A percentile compares a stretch with the other conserved stretches of the same genome.
phyloP scores from a whole-genome alignment of 2,329 filamentous ascomycete genomes.

The Furcasterigmium sp. region DNA sequence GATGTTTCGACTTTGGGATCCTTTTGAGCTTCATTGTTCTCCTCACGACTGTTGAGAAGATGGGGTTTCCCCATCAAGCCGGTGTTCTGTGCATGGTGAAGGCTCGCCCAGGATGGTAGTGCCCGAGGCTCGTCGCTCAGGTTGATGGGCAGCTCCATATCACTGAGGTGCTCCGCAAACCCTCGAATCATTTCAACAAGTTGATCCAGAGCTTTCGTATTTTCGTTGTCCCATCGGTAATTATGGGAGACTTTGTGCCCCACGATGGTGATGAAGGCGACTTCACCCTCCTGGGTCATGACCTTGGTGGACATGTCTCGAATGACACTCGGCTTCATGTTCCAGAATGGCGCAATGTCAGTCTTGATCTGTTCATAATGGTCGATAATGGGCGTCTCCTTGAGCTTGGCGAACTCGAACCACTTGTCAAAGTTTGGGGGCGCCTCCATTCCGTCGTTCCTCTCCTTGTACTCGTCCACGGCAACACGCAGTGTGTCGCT shows the following conservation, averaged over 20 bases:
- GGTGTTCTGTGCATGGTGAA: slow-evolving; percentile 14
- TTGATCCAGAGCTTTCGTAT: slow-evolving; percentile 33
- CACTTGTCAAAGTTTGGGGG: slow-evolving; percentile 80
- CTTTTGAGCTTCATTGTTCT: slow-evolving; percentile 4
- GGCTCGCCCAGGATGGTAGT: slow-evolving; percentile 63
- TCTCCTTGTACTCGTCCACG: slow-evolving; percentile 42
- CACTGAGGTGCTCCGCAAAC: slow-evolving; percentile 68
- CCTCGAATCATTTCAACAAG: slow-evolving; percentile 61
- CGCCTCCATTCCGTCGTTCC: slow-evolving; percentile 60
- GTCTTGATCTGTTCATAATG: slow-evolving; percentile 75
- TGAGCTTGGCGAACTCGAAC: slow-evolving; percentile 71
- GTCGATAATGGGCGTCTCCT: slow-evolving; percentile 67
- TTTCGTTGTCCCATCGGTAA: slow-evolving; percentile 22
- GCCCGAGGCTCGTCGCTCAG: slow-evolving; percentile 70
- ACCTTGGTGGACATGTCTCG: slow-evolving; percentile 46
- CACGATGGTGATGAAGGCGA: slow-evolving; percentile 52
- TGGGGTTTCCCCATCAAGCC: slow-evolving; percentile 6
- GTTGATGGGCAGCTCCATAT: slow-evolving; percentile 85
- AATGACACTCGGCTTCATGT: slow-evolving; percentile 61
- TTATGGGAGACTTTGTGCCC: slow-evolving; percentile 52
- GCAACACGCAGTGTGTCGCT: slow-evolving; percentile 43
- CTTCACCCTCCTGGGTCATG: slow-evolving; percentile 32
- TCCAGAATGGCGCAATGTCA: slow-evolving; percentile 74
- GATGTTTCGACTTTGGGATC: slow-evolving; percentile 1
- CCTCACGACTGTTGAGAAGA: no score